A percentile compares a stretch with the other conserved stretches of the same genome.
Evolutionary conservation across 2,329 filamentous ascomycete genomes (phyloP).

Genomic region (Penicillium sp.): DNA sequence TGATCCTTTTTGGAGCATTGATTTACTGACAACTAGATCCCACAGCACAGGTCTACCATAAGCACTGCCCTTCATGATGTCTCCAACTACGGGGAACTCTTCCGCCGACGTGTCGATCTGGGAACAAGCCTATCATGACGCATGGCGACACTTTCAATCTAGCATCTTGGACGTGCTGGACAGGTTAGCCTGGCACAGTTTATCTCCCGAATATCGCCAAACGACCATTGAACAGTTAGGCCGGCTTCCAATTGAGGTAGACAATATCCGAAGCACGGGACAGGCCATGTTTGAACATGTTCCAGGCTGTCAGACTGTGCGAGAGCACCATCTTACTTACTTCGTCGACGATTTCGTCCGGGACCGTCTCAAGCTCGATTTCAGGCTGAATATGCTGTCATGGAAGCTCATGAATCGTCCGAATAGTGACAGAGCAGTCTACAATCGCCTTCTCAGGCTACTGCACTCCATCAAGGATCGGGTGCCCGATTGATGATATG

Average conservation of each 20-base stretch:
- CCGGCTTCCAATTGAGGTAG: background rate
- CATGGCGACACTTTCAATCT: background rate
- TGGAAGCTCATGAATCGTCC: background rate
- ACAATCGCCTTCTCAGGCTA: background rate
- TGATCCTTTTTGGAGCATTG: background rate
- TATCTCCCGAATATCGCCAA: background rate
- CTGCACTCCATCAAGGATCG: background rate
- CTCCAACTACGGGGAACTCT: background rate
- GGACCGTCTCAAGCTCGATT: background rate
- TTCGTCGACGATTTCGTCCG: background rate
- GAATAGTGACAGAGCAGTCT: no score
- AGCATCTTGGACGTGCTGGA: accelerated
- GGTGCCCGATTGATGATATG: accelerated
- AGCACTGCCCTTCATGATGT: background rate
- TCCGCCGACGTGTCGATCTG: background rate
- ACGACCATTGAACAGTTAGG: background rate
- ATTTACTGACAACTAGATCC: no score
- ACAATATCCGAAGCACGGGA: background rate
- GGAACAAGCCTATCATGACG: background rate
- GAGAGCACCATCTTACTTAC: background rate
- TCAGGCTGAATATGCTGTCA: background rate
- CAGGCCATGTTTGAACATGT: background rate
- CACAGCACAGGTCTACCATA: background rate
- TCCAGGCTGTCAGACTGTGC: background rate
- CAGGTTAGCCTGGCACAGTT: background rate